These are phyloP conservation scores for Oryza meyeriana DNA, from an alignment of 176 grass and related monocot genomes.

Conservation along the genomic window DNA sequence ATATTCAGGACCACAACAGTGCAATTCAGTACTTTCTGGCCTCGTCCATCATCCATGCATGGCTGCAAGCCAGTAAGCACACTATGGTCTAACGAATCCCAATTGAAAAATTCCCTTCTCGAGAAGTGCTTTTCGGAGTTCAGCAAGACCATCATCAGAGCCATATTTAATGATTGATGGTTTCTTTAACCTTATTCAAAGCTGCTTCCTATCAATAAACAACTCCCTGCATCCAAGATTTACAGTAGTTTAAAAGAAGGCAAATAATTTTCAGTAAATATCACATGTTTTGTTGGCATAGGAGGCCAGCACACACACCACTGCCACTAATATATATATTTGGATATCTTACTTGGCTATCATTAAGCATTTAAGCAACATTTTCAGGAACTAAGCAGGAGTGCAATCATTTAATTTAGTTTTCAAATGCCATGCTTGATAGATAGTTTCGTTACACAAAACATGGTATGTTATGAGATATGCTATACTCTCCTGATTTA, in stretches of 20 bases:
- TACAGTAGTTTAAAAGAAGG: not conserved
- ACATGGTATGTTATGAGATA: not conserved
- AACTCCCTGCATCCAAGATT: conserved; percentile 59
- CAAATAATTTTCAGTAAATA: conserved; percentile 3
- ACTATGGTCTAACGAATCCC: not conserved
- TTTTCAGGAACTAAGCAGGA: not conserved
- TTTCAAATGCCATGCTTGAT: not conserved
- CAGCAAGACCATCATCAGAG: conserved; percentile 83
- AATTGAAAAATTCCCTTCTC: conserved; percentile 69
- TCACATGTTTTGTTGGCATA: not conserved
- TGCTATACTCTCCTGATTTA: not conserved
- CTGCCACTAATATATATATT: conserved; percentile 1
- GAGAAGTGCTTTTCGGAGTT: conserved; percentile 79
- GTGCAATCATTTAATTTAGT: not conserved
- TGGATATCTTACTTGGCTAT: not conserved
- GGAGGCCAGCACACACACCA: not conserved
- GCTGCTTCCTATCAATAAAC: conserved; percentile 92
- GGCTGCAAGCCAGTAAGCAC: too few species aligned
- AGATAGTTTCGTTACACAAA: not conserved
- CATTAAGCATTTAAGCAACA: not conserved
- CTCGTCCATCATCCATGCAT: too few species aligned
- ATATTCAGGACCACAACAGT: too few species aligned
- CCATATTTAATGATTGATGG: conserved; percentile 76
- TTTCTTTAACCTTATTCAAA: conserved; percentile 65
- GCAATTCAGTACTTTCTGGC: too few species aligned